Base-by-base conservation (phyloP, 345 rosid species). In the Eucalyptus paniculata region DNA sequence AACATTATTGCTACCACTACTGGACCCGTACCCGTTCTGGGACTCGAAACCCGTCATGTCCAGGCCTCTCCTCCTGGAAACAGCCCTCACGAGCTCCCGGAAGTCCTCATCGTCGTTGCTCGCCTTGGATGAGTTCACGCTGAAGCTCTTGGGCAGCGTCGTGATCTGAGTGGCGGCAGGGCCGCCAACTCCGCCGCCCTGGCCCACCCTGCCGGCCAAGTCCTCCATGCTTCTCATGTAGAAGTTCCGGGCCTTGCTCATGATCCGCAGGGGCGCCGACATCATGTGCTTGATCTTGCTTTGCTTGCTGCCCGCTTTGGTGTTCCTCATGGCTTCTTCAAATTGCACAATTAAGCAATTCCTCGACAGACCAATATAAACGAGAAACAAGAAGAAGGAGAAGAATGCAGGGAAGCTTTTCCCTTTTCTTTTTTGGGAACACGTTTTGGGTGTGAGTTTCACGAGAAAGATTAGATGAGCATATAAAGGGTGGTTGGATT, bases 161-260 rank as follows among this genome's bases (percentile, higher is more conserved):
- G 89, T 72, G 26, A 83, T 69, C 49, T 34, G 89, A 13, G 92
- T 6, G 2, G 51, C 87, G 2, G 86, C 8, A 3, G 92, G 87
- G n/a, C 87, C 91, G 17, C 89, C 83, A 2, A 90, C 87, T 8
- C 87, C 62, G 1, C 94, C 90, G 4, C 91, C 89, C 40, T 87
- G 53, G 42, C 90, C 87, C 6, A 88, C 58, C 88, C 88, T 58
- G 10, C 92, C 91, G 4, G 92, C 89, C 23, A 88, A 90, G 26
- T 89, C 92, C 40, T 90, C 87, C 90, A 94, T 82, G 77, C 89
- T 49, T 86, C 88, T 91, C 67, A 93, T 32, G 90, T 92, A 94
- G 15, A 92, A 87, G 34, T 92, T 91, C 69, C 90, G 87, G 8
- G 93, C 94, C 89, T 88, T 93, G 90, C 90, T 58, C 4, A 94